Evolutionary conservation across 2,329 filamentous ascomycete genomes (phyloP).

Genomic region (Cladosporium sp.): DNA sequence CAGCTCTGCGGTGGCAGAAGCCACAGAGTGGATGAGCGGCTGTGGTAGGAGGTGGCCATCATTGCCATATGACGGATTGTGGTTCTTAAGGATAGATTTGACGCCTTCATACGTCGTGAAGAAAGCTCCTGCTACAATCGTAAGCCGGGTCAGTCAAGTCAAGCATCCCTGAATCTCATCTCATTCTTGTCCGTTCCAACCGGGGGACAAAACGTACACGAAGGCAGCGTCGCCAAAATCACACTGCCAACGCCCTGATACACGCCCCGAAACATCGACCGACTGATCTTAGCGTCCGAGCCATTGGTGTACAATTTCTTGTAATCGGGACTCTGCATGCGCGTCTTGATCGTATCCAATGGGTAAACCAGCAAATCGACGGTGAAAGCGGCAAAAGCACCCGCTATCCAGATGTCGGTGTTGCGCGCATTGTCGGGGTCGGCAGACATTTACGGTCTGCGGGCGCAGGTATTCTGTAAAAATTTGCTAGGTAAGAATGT

Average conservation of each 20-base stretch:
- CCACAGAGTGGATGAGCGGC: conserved; percentile 66
- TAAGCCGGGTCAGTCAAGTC: background rate
- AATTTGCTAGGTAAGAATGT: too few species aligned
- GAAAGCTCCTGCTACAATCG: conserved; percentile 66
- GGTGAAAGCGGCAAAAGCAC: conserved; percentile 77
- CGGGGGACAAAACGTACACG: conserved; percentile 52
- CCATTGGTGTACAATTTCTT: conserved; percentile 60
- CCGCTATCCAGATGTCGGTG: conserved; percentile 49
- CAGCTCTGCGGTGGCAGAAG: conserved; percentile 74
- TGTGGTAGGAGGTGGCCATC: conserved; percentile 52
- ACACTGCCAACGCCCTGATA: conserved; percentile 87
- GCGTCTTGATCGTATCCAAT: conserved; percentile 84
- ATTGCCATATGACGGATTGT: conserved; percentile 42
- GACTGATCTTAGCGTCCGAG: conserved; percentile 50
- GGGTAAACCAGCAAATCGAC: conserved; percentile 85
- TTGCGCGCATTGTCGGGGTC: conserved; percentile 26
- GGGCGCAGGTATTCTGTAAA: too few species aligned
- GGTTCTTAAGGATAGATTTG: conserved; percentile 58
- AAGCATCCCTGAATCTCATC: too few species aligned
- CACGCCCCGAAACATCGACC: conserved; percentile 63
- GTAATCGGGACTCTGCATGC: conserved; percentile 76
- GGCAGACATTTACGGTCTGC: conserved; percentile 22
- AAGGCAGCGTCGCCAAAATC: conserved; percentile 82
- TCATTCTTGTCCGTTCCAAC: background rate
- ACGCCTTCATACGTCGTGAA: conserved; percentile 84